Percentiles rank a stretch among this genome's conserved stretches.
phyloP scores from a whole-genome alignment of 169 alveolate genomes.

The Blepharisma undulans region DNA sequence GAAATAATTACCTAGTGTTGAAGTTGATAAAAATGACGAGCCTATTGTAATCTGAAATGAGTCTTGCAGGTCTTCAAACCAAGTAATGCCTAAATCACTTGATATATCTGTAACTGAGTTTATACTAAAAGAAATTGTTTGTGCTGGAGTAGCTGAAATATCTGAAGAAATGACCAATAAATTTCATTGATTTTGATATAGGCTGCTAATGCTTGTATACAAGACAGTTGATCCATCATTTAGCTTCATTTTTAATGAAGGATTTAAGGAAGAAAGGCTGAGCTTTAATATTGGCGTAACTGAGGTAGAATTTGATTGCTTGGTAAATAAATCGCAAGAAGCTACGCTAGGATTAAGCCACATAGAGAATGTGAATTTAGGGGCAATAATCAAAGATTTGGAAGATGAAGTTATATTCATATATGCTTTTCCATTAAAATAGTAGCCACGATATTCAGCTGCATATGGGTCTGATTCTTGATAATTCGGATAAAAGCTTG shows the following conservation, averaged over 20 bases:
- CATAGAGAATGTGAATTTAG: neutral
- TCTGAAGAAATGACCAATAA: neutral
- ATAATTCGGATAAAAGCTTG: neutral
- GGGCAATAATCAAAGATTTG: neutral
- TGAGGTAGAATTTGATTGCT: neutral
- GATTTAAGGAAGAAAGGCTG: neutral
- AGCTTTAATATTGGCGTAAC: neutral
- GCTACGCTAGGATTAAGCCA: neutral
- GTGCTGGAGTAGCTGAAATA: neutral
- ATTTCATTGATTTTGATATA: neutral
- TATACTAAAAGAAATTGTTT: neutral
- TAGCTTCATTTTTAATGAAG: neutral
- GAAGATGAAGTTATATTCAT: neutral
- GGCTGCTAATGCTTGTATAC: neutral
- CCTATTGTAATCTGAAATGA: neutral
- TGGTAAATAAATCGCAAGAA: neutral
- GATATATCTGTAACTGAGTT: neutral
- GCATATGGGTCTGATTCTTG: neutral
- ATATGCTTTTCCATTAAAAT: constrained; percentile 11
- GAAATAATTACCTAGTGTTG: neutral
- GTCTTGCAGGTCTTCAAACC: neutral
- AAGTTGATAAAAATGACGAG: neutral
- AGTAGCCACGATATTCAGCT: neutral
- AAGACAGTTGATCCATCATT: neutral
- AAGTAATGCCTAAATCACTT: neutral